Evolutionary conservation across 2,329 filamentous ascomycete species (phyloP).

Genomic region (Aspergillus japonicus): DNA sequence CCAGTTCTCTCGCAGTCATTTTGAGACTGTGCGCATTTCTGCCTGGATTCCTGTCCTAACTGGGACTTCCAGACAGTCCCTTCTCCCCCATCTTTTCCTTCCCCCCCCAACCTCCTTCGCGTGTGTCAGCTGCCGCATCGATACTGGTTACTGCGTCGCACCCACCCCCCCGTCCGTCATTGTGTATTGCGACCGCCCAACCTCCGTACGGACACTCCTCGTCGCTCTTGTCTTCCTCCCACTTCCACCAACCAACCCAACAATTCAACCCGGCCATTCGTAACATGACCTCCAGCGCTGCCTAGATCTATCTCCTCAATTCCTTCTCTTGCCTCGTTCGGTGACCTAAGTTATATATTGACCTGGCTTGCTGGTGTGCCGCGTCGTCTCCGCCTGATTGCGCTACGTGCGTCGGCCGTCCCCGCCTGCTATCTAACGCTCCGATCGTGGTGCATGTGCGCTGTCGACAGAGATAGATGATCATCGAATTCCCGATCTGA

Average conservation of each 20-base stretch:
- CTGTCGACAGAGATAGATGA: slow-evolving; percentile 26
- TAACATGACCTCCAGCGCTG: slow-evolving; percentile 28
- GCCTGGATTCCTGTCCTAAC: slow-evolving; percentile 17
- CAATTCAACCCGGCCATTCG: slow-evolving; percentile 9
- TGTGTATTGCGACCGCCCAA: slow-evolving; percentile 24
- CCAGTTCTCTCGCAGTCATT: slow-evolving; percentile 1
- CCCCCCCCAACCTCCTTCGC: slow-evolving; percentile 11
- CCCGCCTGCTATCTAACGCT: slow-evolving; percentile 27
- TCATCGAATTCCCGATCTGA: slow-evolving; percentile 16
- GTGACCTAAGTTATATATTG: not conserved
- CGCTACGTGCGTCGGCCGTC: slow-evolving; percentile 30
- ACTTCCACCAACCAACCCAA: slow-evolving; percentile 3
- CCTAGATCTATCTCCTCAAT: slow-evolving; percentile 22
- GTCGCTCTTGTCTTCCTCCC: slow-evolving; percentile 12
- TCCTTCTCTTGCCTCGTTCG: slow-evolving; percentile 2
- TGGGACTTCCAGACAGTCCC: slow-evolving; percentile 20
- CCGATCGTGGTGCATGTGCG: slow-evolving; percentile 33
- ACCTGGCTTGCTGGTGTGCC: slow-evolving; percentile 10
- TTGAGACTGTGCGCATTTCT: slow-evolving; percentile 14
- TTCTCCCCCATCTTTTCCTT: not conserved
- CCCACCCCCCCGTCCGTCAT: slow-evolving; percentile 7
- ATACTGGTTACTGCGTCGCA: slow-evolving; percentile 12
- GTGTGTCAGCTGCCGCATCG: slow-evolving; percentile 19
- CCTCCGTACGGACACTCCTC: slow-evolving; percentile 15
- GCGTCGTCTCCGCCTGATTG: slow-evolving; percentile 24